phyloP scores from a whole-genome alignment of 176 grass and related monocot genomes.

The Pontederia crassipes region DNA sequence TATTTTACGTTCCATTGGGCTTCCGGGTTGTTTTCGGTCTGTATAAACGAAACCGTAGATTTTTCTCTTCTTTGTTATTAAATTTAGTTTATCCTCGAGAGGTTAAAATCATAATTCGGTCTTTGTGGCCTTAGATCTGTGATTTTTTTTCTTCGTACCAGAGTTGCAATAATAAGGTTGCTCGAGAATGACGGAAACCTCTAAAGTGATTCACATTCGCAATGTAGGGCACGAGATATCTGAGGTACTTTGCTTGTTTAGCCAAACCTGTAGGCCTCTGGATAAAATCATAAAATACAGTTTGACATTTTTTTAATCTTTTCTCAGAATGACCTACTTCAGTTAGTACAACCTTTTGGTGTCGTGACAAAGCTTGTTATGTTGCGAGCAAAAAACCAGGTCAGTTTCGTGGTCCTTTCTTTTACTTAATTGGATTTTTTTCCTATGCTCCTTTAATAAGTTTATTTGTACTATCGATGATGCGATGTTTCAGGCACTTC shows the following conservation, averaged over 20 bases:
- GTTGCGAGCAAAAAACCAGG: conserved; percentile 93
- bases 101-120: no score
- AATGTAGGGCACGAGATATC: conserved; percentile 93
- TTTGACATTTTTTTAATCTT: conserved; percentile 9
- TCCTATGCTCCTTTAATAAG: background rate
- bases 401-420: conserved; percentile 12
- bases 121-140: no score
- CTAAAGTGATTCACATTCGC: conserved; percentile 92
- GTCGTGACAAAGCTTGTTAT: conserved; percentile 63
- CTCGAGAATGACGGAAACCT: conserved; percentile 75
- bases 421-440: conserved; percentile 1
- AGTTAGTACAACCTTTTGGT: conserved; percentile 89
- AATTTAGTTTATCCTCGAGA: no score
- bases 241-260: conserved; percentile 38
- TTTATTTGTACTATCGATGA: conserved; percentile 7
- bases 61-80: no score
- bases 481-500: conserved; percentile 44
- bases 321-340: conserved; percentile 63
- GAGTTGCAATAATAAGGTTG: background rate
- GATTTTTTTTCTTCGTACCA: background rate
- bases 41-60: no score
- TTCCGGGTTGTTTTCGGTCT: no score
- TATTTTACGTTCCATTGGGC: no score
- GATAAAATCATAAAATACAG: background rate
- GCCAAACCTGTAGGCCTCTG: background rate